Conservation (phyloP, 179 eudicot species). For the Camellia oleifera region DNA sequence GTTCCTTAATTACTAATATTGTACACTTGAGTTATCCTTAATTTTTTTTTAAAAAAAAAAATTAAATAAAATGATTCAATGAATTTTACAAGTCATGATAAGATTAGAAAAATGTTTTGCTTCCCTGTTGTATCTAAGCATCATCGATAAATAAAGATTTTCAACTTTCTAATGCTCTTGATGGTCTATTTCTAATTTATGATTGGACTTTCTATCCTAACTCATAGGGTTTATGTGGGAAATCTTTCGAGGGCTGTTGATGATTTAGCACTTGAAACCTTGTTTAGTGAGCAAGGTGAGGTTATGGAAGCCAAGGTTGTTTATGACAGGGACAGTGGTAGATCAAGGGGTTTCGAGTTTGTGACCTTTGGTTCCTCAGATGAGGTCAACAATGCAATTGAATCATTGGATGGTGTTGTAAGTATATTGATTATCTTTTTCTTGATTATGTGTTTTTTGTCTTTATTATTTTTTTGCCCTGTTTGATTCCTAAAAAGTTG, state of each 20-base stretch:
- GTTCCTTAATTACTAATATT: too few species aligned
- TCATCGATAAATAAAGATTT: too few species aligned
- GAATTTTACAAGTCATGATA: too few species aligned
- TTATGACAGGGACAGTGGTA: slow-evolving; percentile 88
- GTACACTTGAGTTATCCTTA: too few species aligned
- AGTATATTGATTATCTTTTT: slow-evolving; percentile 27
- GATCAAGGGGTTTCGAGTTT: slow-evolving; percentile 97
- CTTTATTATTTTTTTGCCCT: not conserved
- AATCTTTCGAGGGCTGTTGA: slow-evolving; percentile 95
- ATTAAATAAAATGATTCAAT: too few species aligned
- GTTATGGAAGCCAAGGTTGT: slow-evolving; percentile 87
- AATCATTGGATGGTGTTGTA: slow-evolving; percentile 72
- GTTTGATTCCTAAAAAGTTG: not conserved
- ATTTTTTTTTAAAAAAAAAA: too few species aligned
- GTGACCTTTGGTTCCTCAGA: slow-evolving; percentile 68
- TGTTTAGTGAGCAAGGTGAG: slow-evolving; percentile 78
- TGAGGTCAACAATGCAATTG: slow-evolving; percentile 79
- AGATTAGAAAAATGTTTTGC: too few species aligned
- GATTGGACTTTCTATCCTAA: too few species aligned
- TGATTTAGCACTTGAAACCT: slow-evolving; percentile 56
- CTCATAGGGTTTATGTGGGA: slow-evolving; percentile 76
- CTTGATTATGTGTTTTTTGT: not conserved
- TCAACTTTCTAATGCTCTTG: too few species aligned
- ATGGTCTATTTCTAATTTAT: too few species aligned
- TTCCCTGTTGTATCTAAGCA: too few species aligned